Percentiles rank a stretch among this genome's conserved stretches.
Conservation (phyloP, 345 rosid species). For the Raphanus sativus region DNA sequence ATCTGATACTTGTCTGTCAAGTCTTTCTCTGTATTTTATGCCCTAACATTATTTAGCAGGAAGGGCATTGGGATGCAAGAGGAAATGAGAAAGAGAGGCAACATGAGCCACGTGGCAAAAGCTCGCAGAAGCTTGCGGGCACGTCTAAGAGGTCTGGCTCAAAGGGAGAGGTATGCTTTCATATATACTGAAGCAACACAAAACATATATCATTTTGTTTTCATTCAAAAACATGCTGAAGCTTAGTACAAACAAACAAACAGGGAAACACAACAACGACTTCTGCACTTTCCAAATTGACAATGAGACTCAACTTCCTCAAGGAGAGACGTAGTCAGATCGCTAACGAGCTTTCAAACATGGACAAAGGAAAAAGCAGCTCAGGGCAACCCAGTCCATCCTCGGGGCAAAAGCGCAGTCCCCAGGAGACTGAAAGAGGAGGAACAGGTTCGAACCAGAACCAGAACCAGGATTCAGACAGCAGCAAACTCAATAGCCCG, state of each 20-base stretch:
- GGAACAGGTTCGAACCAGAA: constrained; percentile 26
- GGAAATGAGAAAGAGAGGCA: constrained; percentile 43
- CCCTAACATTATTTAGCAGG: constrained; percentile 41
- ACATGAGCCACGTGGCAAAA: constrained; percentile 44
- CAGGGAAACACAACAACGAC: constrained; percentile 58
- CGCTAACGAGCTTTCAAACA: constrained; percentile 57
- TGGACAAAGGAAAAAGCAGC: constrained; percentile 49
- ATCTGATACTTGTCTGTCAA: constrained; percentile 5
- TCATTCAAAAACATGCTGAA: background rate
- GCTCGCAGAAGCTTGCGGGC: constrained; percentile 39
- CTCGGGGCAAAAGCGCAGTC: background rate
- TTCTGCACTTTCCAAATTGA: constrained; percentile 72
- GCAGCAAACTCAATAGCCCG: constrained; percentile 19
- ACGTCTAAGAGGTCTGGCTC: constrained; percentile 56
- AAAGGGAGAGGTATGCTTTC: constrained; percentile 65
- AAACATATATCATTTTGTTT: background rate
- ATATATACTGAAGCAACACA: background rate
- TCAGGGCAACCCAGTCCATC: constrained; percentile 24
- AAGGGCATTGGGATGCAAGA: constrained; percentile 36
- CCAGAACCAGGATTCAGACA: constrained; percentile 20
- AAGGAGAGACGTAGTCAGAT: constrained; percentile 78
- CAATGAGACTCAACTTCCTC: constrained; percentile 74
- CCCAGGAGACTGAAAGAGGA: constrained; percentile 25
- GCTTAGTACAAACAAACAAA: constrained; percentile 14
- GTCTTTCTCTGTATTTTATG: constrained; percentile 1